Base-by-base conservation (phyloP, 78 protist genomes). In the Planoprotostelium fungivorum region DNA sequence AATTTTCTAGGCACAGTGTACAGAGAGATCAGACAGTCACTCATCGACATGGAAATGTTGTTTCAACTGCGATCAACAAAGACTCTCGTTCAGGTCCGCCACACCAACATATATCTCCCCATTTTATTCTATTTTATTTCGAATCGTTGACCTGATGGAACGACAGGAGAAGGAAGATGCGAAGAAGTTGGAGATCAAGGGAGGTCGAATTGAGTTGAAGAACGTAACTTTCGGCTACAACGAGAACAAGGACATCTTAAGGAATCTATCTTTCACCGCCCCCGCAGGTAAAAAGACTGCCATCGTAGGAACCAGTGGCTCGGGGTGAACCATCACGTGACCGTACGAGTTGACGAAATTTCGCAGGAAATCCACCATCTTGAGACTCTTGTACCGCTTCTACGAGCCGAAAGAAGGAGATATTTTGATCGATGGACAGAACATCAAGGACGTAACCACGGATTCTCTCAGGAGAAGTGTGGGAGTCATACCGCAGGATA, bases 401-500 rank as follows among this genome's bases (percentile, higher is more conserved):
- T 97, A 93, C 90, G 97, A 96, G 37, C 96, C 94, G 29, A 16
- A 1, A 10, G 28, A n/a, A 0, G 99, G 99, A 28, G 0, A 34
- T 0, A 94, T 98, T 34, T 35, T 29, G 35, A 92, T 98, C 31
- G 98, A 97, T 83, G 99, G 98, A 10, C 94, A 93, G 87, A 96
- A 96, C 39, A 84, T 95, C 29, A 38, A 84, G 31, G 88, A 90
- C 34, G 38, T 95, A 63, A 37, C 29, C 34, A 34, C 89, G 83
- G 93, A 93, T 0, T 83, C 92, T 29, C 86, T 97, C 36, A 63
- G 99, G 31, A 0, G 28, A 0, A 29, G 29, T 34, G 89, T 97
- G 36, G 97, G 95, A n/a, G 97, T 96, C 31, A 93, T 97, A 0
- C 98, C 99, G 28, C 97, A 96, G 89, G 98, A 97, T 85, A 85